These are phyloP conservation scores for Phytophthora macrochlamydospora DNA, from an alignment of 352 stramenopile species.

Conservation along the genomic window DNA sequence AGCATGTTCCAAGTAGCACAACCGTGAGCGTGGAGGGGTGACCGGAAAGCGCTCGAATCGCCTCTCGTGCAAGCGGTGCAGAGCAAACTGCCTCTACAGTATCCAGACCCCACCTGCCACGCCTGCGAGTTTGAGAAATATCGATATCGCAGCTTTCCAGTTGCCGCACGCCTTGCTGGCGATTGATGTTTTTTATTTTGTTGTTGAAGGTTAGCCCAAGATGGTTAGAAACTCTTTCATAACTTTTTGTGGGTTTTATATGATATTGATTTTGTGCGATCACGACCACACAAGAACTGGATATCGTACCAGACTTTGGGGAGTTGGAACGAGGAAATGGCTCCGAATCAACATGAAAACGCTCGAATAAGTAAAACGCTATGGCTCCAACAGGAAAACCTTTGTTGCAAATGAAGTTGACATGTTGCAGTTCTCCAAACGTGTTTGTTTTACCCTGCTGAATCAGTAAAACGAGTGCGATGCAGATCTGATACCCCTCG, in stretches of 20 bases:
- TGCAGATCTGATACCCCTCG: not conserved
- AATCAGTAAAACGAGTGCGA: constrained; percentile 12
- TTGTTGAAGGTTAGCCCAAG: constrained; percentile 12
- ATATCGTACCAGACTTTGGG: constrained; percentile 5
- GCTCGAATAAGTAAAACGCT: constrained; percentile 14
- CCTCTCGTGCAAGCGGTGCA: constrained; percentile 2
- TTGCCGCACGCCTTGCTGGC: constrained; percentile 5
- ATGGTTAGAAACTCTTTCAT: constrained; percentile 7
- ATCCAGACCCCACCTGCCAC: constrained; percentile 8
- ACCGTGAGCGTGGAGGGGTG: constrained; percentile 2
- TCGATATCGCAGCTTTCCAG: constrained; percentile 5
- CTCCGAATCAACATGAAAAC: constrained; percentile 9
- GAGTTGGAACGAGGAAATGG: constrained; percentile 9
- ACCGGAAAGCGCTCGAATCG: constrained; percentile 5
- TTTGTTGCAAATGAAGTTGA: constrained; percentile 16
- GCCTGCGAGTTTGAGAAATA: not conserved
- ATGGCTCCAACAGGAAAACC: constrained; percentile 10
- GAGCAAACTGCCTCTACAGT: constrained; percentile 7
- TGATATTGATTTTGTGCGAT: constrained; percentile 5
- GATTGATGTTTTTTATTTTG: constrained; percentile 6
- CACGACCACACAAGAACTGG: constrained; percentile 5
- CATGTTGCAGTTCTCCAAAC: constrained; percentile 13
- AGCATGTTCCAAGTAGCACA: constrained; percentile 8
- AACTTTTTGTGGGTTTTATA: constrained; percentile 15
- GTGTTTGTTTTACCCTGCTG: constrained; percentile 21